Conservation (phyloP, 2,329 filamentous ascomycete species). For the Diaporthe aspalathi region DNA sequence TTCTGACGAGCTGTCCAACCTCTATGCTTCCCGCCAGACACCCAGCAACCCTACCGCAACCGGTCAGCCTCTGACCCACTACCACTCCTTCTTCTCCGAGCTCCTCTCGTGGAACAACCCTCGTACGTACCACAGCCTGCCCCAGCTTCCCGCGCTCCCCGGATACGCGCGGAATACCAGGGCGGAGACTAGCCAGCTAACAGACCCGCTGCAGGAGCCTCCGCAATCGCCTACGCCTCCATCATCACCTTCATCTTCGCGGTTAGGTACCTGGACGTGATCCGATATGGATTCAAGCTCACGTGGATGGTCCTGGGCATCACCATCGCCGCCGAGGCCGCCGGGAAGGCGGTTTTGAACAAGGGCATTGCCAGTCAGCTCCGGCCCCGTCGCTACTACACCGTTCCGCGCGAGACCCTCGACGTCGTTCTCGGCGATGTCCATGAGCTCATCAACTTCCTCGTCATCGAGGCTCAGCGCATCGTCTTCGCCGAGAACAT, state of each 20-base stretch:
- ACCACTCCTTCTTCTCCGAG: slow-evolving; percentile 77
- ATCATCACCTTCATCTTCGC: slow-evolving; percentile 71
- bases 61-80: slow-evolving; percentile 74
- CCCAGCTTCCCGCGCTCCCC: neutral
- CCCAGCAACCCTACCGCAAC: slow-evolving; percentile 66
- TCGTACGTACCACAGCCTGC: slow-evolving; percentile 58
- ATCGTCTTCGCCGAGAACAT: slow-evolving; percentile 77
- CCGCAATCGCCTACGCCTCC: slow-evolving; percentile 71
- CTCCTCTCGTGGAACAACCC: slow-evolving; percentile 77
- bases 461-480: slow-evolving; percentile 76
- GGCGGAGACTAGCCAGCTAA: slow-evolving; percentile 41
- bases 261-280: slow-evolving; percentile 72
- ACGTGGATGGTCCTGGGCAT: slow-evolving; percentile 72
- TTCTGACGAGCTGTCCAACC: slow-evolving; percentile 66
- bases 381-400: slow-evolving; percentile 76
- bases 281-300: slow-evolving; percentile 74
- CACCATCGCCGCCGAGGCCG: slow-evolving; percentile 70
- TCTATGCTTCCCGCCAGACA: slow-evolving; percentile 67
- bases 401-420: slow-evolving; percentile 70
- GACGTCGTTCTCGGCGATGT: slow-evolving; percentile 71
- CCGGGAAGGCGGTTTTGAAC: slow-evolving; percentile 70
- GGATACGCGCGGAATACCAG: neutral
- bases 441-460: slow-evolving; percentile 78
- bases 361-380: slow-evolving; percentile 73
- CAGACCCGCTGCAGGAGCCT: slow-evolving; percentile 63